These are phyloP conservation scores for Vigna reflexopilosa DNA, from an alignment of 306 rosid species.

Conservation along the genomic window DNA sequence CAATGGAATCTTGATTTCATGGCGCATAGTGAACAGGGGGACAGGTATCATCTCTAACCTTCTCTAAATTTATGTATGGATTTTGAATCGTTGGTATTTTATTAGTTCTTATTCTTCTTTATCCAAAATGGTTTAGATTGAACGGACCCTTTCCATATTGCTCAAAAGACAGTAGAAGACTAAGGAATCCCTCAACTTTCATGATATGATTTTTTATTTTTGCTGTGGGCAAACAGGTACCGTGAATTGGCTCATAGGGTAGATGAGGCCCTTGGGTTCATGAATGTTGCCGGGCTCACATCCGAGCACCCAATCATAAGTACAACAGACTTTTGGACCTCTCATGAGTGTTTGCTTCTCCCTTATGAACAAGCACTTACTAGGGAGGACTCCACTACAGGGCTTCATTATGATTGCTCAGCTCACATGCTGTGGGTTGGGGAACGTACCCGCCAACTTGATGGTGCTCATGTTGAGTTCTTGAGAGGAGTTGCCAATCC, in stretches of 20 bases:
- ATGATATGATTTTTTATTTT: background rate
- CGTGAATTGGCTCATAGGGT: conserved; percentile 62
- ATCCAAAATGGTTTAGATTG: background rate
- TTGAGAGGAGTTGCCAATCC: conserved; percentile 67
- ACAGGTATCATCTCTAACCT: conserved; percentile 28
- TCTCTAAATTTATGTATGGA: conserved; percentile 19
- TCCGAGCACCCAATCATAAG: conserved; percentile 59
- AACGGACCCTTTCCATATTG: conserved; percentile 13
- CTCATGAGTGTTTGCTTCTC: conserved; percentile 65
- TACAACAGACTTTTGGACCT: conserved; percentile 67
- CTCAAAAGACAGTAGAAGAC: conserved; percentile 17
- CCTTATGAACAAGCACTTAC: conserved; percentile 66
- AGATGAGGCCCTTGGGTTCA: conserved; percentile 67
- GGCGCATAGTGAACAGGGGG: conserved; percentile 54
- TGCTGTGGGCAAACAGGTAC: conserved; percentile 44
- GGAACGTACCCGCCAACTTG: conserved; percentile 68
- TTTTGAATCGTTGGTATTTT: background rate
- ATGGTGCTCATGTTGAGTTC: conserved; percentile 69
- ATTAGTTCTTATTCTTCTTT: background rate
- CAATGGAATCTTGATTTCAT: conserved; percentile 57
- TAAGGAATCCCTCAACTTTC: conserved; percentile 24
- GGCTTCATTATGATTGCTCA: conserved; percentile 63
- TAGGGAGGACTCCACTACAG: conserved; percentile 63
- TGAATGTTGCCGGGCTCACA: conserved; percentile 57
- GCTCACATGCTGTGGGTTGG: conserved; percentile 73